Evolutionary conservation across 129 eudicot species (phyloP).

Genomic region (Helianthus annuus): DNA sequence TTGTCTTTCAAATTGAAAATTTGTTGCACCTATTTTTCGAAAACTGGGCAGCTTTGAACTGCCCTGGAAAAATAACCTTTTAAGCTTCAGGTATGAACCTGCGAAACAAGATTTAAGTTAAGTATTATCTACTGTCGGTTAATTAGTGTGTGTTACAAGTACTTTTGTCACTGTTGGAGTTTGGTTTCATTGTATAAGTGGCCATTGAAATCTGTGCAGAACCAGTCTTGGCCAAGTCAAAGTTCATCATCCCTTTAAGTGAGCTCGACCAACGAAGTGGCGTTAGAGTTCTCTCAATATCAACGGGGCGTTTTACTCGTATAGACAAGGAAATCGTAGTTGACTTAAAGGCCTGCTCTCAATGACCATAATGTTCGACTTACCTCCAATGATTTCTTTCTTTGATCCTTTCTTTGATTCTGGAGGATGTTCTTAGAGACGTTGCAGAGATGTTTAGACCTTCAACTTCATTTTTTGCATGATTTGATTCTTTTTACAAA

Average conservation of each 20-base stretch:
- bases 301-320: too few relatives aligned
- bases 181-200: conserved; percentile 7
- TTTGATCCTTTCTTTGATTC: too few relatives aligned
- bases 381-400: too few relatives aligned
- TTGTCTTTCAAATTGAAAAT: not conserved
- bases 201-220: conserved; percentile 41
- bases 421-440: too few relatives aligned
- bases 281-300: too few relatives aligned
- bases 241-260: conserved; percentile 32
- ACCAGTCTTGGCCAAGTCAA: conserved; percentile 66
- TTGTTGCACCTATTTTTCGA: conserved; percentile 44
- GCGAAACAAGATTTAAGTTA: not conserved
- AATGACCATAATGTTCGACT: too few relatives aligned
- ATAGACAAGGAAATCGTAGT: too few relatives aligned
- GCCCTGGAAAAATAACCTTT: conserved; percentile 61
- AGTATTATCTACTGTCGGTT: not conserved
- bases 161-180: not conserved
- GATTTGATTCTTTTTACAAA: too few relatives aligned
- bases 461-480: too few relatives aligned
- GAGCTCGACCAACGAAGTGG: conserved; percentile 43
- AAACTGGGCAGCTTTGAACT: conserved; percentile 71
- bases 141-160: not conserved
- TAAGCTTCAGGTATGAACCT: conserved; percentile 68
- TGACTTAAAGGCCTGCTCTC: too few relatives aligned
- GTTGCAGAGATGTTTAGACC: too few relatives aligned